Evolutionary conservation across 805 yeast genomes (phyloP), one percentile per base, ranked within the genome.

Genomic region (Lipomyces starkeyi): DNA sequence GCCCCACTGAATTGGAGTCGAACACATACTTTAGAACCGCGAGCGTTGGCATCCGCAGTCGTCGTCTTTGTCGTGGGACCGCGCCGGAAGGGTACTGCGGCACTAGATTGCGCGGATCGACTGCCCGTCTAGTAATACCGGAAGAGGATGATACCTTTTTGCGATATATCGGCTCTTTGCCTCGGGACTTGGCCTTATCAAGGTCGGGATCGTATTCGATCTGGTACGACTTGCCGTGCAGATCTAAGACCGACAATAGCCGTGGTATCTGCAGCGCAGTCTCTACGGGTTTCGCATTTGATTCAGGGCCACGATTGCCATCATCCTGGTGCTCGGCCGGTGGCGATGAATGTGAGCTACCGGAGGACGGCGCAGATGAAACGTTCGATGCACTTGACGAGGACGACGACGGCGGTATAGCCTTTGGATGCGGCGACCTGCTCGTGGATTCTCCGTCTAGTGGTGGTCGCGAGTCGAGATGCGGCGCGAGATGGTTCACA

Each of bases 1-100:
- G 88, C 0, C 95, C 96, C 13, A 91, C 75, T 0, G 96, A 91
- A 74, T 88, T 82, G 66, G 87, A 83, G 76, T 92, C 97, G 76
- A 83, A 91, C 4, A 76, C 72, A 71, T 82, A 83, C 66, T 80
- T 80, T 3, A 80, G 76, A 9, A 73, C 69, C 2, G 74, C 73
- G 8, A 77, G 68, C 49, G 62, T 43, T 27, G 66, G 64, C 9
- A 62, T 74, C 29, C 67, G 69, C 59, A 61, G 67, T 64, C 68
- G 78, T 62, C 75, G 74, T 62, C 60, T 63, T 49, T 47, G 62
- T 55, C 66, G 66, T 49, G 54, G 61, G 61, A 49, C 65, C 52
- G 66, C 59, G 63, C 61, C 70, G 27, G 29, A 69, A 66, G 74
- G 76, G 69, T 67, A 69, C 11, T 58, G 57, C 52, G 17, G 27